A percentile compares a stretch with the other conserved stretches of the same genome.
These are phyloP conservation scores for Buxus sempervirens DNA, from an alignment of 164 flowering plant species.

Conservation along the genomic window DNA sequence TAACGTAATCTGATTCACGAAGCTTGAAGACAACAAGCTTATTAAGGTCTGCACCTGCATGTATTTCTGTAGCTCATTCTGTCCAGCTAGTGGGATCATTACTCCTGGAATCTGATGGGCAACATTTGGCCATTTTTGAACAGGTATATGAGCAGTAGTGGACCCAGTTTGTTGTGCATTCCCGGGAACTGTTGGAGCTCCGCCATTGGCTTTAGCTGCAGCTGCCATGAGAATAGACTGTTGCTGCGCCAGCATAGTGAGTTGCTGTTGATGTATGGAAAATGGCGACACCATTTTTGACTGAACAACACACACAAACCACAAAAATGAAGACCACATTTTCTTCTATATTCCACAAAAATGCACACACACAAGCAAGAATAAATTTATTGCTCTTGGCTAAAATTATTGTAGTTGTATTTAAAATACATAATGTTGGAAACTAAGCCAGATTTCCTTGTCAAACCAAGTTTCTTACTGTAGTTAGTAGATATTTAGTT, in stretches of 20 bases:
- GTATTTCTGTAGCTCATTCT: constrained; percentile 39
- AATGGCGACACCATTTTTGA: constrained; percentile 84
- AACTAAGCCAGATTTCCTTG: too few species aligned
- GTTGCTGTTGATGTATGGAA: constrained; percentile 82
- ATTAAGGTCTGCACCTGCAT: constrained; percentile 41
- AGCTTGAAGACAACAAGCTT: not conserved
- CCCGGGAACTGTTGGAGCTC: constrained; percentile 26
- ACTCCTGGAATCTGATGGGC: constrained; percentile 64
- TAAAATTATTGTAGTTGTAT: too few species aligned
- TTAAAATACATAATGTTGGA: too few species aligned
- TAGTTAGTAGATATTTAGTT: too few species aligned
- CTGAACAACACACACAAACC: constrained; percentile 36
- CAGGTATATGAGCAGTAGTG: constrained; percentile 32
- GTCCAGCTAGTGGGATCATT: constrained; percentile 42
- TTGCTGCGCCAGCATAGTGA: constrained; percentile 84
- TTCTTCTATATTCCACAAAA: not conserved
- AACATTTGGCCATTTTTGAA: constrained; percentile 59
- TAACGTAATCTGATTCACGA: not conserved
- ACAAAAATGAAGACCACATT: not conserved
- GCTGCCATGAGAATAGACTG: constrained; percentile 89
- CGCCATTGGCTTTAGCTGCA: constrained; percentile 55
- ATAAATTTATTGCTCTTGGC: too few species aligned
- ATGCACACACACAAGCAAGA: too few species aligned
- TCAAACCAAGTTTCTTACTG: too few species aligned
- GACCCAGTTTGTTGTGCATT: constrained; percentile 33